A percentile compares a stretch with the other conserved stretches of the same genome.
Conservation (phyloP, 352 stramenopile species). For the Thalassiosira sp. region DNA sequence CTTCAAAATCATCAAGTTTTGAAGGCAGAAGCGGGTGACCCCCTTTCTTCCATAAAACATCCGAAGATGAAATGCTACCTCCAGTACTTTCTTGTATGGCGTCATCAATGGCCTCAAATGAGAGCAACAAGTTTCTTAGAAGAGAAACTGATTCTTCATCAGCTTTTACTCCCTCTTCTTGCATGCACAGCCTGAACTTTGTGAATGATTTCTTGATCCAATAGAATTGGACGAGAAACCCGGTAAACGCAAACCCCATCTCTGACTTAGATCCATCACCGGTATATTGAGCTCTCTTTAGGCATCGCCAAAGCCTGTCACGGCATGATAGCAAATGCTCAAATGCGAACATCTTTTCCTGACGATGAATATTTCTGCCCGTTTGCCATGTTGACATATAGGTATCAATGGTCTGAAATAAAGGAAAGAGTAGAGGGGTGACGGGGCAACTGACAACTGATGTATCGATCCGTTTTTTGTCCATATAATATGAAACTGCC, state of each 20-base stretch:
- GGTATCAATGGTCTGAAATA: slow-evolving; percentile 68
- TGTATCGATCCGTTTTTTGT: slow-evolving; percentile 63
- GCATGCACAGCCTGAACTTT: slow-evolving; percentile 23
- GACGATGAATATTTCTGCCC: slow-evolving; percentile 7
- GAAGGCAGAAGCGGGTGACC: slow-evolving; percentile 83
- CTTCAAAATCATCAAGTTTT: slow-evolving; percentile 61
- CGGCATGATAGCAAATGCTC: slow-evolving; percentile 48
- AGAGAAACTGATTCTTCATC: slow-evolving; percentile 8
- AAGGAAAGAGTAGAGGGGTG: slow-evolving; percentile 63
- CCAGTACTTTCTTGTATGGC: slow-evolving; percentile 58
- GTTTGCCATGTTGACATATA: slow-evolving; percentile 28
- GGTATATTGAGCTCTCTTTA: slow-evolving; percentile 52
- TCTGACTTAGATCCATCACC: slow-evolving; percentile 44
- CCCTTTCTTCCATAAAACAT: slow-evolving; percentile 92
- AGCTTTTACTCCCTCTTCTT: slow-evolving; percentile 16
- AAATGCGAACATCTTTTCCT: slow-evolving; percentile 15
- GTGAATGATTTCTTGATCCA: slow-evolving; percentile 75
- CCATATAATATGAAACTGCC: slow-evolving; percentile 64
- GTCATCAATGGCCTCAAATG: slow-evolving; percentile 66
- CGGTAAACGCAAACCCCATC: slow-evolving; percentile 63
- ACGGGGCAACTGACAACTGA: slow-evolving; percentile 66
- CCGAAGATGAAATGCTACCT: slow-evolving; percentile 66
- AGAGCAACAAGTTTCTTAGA: slow-evolving; percentile 53
- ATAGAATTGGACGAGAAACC: slow-evolving; percentile 80
- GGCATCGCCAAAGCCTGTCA: slow-evolving; percentile 76